Evolutionary conservation across 1,284 basidiomycete genomes (phyloP), one percentile per base, ranked within the genome.

Genomic region (Ceratobasidium sp.): DNA sequence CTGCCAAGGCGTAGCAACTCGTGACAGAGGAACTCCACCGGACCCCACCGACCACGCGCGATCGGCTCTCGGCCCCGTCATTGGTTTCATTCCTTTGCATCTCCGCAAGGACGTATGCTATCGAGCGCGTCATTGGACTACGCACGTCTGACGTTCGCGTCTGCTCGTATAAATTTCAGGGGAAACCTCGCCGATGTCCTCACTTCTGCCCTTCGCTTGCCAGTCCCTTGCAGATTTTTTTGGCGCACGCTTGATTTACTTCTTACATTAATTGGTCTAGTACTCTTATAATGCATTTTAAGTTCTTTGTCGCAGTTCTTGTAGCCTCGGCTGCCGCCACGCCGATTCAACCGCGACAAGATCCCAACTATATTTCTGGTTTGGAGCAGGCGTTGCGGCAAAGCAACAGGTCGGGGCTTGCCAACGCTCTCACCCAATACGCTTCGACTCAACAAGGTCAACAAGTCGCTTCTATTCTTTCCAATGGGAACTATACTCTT

Each of bases 401-500:
- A 15, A 79, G 78, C 77, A 81, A 81, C 77, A 76, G 83, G 63
- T 84, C 83, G 35, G 76, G 78, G 1, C 80, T 84, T 58, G 81
- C 79, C 64, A 15, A 49, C 17, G 81, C 81, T 76, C 81, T 82
- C 11, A 73, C 77, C 8, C 63, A 79, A 26, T 80, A 82, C 73
- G 81, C 51, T 64, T 80, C 80, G 77, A 82, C 82, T 45, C 78
- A 82, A 26, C 80, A 81, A 28, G 83, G 83, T 26, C 76, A 76
- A 35, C 80, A 81, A 8, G 75, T 83, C 26, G 79, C 83, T 39
- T 76, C 58, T 17, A 56, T 76, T 4, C 78, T 84, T 10, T 77
- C 78, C 0, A 56, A 68, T 15, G 81, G 81, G 15, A 84, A 84
- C 80, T 82, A 84, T 47, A 84, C 84, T 26, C 81, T 85, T 64